Base-by-base conservation (phyloP, 208 protist genomes). In the Lotmaria passim region DNA sequence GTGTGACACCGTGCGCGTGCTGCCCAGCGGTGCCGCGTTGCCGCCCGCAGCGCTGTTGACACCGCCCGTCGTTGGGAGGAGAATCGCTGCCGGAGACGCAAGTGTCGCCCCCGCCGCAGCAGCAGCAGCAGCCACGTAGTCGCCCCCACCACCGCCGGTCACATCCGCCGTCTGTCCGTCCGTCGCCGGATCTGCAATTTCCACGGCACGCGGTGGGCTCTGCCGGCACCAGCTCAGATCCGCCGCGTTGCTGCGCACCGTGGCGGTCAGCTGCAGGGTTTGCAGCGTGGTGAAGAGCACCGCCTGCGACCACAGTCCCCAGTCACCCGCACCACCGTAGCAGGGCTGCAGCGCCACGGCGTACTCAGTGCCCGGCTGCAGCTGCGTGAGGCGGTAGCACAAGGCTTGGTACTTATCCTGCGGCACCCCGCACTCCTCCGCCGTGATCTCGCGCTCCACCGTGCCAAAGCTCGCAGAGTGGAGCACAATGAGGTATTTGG, bases 251-350 rank as follows among this genome's bases (percentile, higher is more conserved):
- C 82, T 61, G 34, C 76, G 64, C 26, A 52, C 69, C 1, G 50
- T 81, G 21, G 85, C 69, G 19, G 66, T 76, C 24, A 95, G 52
- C 31, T 67, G 33, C 30, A 95, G 62, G 1, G 87, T 61, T 26
- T 67, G 51, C 28, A 95, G 62, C 2, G 93, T 96, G 24, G 73
- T 76, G 79, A 95, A 90, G 44, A 63, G 60, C 17, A 86, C 72
- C 11, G 90, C 70, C 31, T 81, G 83, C 15, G 90, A 87, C 89
- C 89, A 97, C 64, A 93, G 36, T 17, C 93, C 93, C 89, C 89
- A 95, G 48, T 87, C 81, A 1, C 61, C 60, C n/a, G 68, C 59
- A 47, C 87, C 81, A 21, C 84, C 89, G 79, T 96, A 97, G 61
- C 82, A 69, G 21, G 93, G 86, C 77, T 95, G 91, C 62, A 97